Percentiles rank a stretch among this genome's conserved stretches.
Evolutionary conservation across 2,329 filamentous ascomycete genomes (phyloP).

Genomic region (Ascochyta lentis): DNA sequence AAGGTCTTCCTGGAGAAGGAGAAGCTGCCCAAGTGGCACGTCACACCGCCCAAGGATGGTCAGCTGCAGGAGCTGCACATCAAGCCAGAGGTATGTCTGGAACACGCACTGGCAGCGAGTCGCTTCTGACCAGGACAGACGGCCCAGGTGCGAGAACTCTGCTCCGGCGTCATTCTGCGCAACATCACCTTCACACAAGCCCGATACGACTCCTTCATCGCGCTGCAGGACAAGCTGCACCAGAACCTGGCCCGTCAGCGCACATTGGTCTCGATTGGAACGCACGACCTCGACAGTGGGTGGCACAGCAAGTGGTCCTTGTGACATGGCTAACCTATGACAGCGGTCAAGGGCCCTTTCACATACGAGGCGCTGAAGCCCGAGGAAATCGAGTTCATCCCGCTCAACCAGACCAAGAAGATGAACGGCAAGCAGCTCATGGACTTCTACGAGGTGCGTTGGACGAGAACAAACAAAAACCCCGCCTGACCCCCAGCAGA

Average conservation of each 20-base stretch:
- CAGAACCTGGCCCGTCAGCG: conserved; percentile 92
- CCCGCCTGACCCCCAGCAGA: conserved; percentile 55
- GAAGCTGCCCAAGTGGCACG: conserved; percentile 77
- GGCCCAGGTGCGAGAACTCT: conserved; percentile 80
- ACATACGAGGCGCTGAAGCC: conserved; percentile 92
- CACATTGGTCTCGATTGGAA: conserved; percentile 95
- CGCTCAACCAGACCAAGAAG: conserved; percentile 87
- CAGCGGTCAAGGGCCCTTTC: conserved; percentile 84
- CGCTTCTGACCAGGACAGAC: conserved; percentile 59
- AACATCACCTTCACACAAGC: conserved; percentile 91
- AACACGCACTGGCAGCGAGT: background rate
- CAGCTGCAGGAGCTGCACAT: conserved; percentile 83
- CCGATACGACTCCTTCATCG: conserved; percentile 96
- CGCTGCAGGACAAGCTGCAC: conserved; percentile 96
- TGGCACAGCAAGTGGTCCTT: background rate
- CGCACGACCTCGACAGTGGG: conserved; percentile 85
- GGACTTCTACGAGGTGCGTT: conserved; percentile 78
- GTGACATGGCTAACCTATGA: conserved; percentile 23
- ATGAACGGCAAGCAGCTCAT: conserved; percentile 91
- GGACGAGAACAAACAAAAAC: background rate
- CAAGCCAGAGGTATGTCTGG: conserved; percentile 63
- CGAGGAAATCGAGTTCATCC: conserved; percentile 89
- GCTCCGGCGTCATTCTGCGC: conserved; percentile 87
- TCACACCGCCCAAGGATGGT: conserved; percentile 74
- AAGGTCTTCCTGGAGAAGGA: conserved; percentile 88